Conservation (phyloP, 768 basidiomycete species). For the Pulveroboletus sp. region DNA sequence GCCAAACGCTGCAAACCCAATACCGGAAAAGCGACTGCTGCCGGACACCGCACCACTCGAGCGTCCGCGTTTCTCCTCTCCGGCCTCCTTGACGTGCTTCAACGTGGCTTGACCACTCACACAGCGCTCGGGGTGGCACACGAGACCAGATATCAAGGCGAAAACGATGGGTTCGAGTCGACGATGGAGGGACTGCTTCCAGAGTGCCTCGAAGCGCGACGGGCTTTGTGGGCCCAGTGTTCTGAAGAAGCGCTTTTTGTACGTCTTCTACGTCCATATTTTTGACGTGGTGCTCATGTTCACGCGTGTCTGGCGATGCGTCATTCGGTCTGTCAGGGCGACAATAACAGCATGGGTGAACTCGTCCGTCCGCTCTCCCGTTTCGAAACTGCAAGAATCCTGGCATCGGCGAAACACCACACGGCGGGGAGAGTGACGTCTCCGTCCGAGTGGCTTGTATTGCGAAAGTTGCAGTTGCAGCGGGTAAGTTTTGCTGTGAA, state of each 20-base stretch:
- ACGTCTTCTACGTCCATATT: neutral
- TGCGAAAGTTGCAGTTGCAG: constrained; percentile 45
- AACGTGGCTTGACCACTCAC: constrained; percentile 1
- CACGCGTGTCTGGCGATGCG: neutral
- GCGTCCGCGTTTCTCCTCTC: constrained; percentile 14
- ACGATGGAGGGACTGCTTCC: constrained; percentile 31
- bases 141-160: neutral
- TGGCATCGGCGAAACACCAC: constrained; percentile 20
- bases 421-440: constrained; percentile 14
- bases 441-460: constrained; percentile 30
- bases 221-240: constrained; percentile 17
- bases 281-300: neutral
- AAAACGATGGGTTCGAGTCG: constrained; percentile 30
- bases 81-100: constrained; percentile 17
- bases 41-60: constrained; percentile 13
- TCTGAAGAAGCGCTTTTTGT: constrained; percentile 13
- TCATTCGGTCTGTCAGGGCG: constrained; percentile 2
- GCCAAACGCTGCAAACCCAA: constrained; percentile 27
- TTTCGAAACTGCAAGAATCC: constrained; percentile 36
- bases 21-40: constrained; percentile 9
- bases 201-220: constrained; percentile 32
- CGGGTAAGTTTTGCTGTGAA: constrained; percentile 19
- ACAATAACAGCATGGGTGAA: constrained; percentile 12
- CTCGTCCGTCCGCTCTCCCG: constrained; percentile 39
- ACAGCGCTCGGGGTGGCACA: neutral